phyloP scores from a whole-genome alignment of 2,329 filamentous ascomycete genomes.

The Colletotrichum sp. region DNA sequence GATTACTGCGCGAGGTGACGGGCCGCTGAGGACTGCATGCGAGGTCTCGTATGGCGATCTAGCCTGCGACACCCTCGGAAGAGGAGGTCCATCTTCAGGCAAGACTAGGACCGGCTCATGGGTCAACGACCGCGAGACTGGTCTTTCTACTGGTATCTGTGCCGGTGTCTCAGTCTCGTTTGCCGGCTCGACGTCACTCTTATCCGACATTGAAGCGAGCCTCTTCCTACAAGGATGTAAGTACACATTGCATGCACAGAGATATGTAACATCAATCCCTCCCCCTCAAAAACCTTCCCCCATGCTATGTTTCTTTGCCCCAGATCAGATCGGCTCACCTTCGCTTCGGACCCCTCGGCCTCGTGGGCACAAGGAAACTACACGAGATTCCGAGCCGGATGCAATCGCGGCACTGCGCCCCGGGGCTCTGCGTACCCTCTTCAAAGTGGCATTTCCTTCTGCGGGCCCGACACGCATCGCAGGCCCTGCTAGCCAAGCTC shows the following conservation, averaged over 20 bases:
- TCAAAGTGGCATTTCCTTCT: slow-evolving; percentile 26
- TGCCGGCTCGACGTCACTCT: not conserved
- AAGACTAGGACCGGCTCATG: not conserved
- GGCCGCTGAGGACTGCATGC: not conserved
- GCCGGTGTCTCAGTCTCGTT: not conserved
- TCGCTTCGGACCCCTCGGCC: slow-evolving; percentile 27
- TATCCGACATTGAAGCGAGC: slow-evolving; percentile 7
- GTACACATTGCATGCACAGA: not conserved
- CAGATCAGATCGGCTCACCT: slow-evolving; percentile 17
- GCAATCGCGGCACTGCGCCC: slow-evolving; percentile 22
- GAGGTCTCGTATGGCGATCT: not conserved
- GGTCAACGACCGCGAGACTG: not conserved
- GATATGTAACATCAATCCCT: not conserved
- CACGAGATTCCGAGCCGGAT: slow-evolving; percentile 24
- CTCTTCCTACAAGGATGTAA: slow-evolving; percentile 4
- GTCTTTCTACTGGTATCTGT: not conserved
- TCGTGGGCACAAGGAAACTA: slow-evolving; percentile 27
- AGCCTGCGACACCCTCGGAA: not conserved
- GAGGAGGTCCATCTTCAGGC: not conserved
- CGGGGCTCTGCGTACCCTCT: not conserved
- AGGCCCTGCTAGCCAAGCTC: slow-evolving; percentile 25
- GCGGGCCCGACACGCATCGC: slow-evolving; percentile 27
- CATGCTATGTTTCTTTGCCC: not conserved
- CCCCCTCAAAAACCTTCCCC: not conserved
- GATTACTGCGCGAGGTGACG: not conserved